Percentiles rank a stretch among this genome's conserved stretches.
Evolutionary conservation across 2,329 filamentous ascomycete species (phyloP).

Genomic region (Neonectria faginata): DNA sequence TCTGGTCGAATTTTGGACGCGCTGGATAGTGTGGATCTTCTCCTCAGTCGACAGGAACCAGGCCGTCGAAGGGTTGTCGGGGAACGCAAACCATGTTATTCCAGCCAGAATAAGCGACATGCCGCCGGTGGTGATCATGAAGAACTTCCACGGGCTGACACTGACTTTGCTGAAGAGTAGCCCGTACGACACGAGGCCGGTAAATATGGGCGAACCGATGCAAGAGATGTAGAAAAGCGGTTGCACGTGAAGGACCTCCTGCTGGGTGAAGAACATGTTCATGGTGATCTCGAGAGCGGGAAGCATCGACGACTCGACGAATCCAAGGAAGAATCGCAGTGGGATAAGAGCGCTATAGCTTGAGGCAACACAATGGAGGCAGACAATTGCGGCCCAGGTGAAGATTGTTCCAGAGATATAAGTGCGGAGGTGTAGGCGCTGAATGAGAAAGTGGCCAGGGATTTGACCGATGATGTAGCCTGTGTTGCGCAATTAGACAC

Average conservation of each 20-base stretch:
- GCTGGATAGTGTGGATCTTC: constrained; percentile 46
- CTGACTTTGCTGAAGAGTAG: constrained; percentile 27
- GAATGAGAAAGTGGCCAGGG: constrained; percentile 27
- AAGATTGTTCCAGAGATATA: constrained; percentile 27
- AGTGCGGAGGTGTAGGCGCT: constrained; percentile 23
- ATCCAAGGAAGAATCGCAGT: constrained; percentile 29
- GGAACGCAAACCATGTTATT: constrained; percentile 31
- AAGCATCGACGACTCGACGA: constrained; percentile 25
- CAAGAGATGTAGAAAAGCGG: constrained; percentile 33
- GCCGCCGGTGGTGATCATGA: constrained; percentile 34
- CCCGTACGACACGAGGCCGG: constrained; percentile 32
- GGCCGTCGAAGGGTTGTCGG: constrained; percentile 30
- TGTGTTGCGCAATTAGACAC: not conserved
- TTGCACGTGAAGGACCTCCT: constrained; percentile 29
- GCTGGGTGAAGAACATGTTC: constrained; percentile 31
- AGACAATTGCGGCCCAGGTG: constrained; percentile 24
- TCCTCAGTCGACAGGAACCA: constrained; percentile 44
- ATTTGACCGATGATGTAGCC: constrained; percentile 28
- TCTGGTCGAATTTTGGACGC: constrained; percentile 46
- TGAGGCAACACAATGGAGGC: constrained; percentile 26
- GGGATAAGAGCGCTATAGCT: constrained; percentile 29
- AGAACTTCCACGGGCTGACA: constrained; percentile 34
- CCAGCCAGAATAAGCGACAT: constrained; percentile 28
- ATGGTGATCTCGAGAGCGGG: constrained; percentile 32
- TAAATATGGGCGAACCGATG: constrained; percentile 34